Evolutionary conservation across 768 basidiomycete species (phyloP).

Genomic region (Crucibulum laeve): DNA sequence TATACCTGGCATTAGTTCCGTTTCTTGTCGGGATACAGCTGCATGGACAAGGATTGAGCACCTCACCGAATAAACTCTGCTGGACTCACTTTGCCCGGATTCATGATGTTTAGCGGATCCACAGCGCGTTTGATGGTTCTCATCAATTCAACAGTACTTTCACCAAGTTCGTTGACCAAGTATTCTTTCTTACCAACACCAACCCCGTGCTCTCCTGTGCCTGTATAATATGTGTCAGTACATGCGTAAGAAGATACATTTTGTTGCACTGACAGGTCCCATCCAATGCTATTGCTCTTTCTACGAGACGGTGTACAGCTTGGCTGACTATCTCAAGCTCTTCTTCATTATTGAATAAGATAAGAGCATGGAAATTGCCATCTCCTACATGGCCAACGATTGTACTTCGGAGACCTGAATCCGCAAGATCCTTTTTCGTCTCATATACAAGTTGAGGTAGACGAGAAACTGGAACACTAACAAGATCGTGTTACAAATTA

Average conservation of each 20-base stretch:
- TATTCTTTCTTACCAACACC: slow-evolving; percentile 86
- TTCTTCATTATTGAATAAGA: slow-evolving; percentile 55
- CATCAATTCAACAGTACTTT: slow-evolving; percentile 81
- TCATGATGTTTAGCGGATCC: slow-evolving; percentile 79
- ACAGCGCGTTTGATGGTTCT: slow-evolving; percentile 74
- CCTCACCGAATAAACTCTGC: neutral
- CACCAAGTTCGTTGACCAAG: slow-evolving; percentile 78
- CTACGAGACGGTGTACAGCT: slow-evolving; percentile 67
- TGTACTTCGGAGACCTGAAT: slow-evolving; percentile 54
- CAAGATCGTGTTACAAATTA: neutral
- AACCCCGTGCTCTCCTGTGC: slow-evolving; percentile 86
- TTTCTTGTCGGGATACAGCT: neutral
- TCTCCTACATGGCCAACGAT: slow-evolving; percentile 83
- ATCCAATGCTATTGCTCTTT: slow-evolving; percentile 68
- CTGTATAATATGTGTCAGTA: slow-evolving; percentile 27
- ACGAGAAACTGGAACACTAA: slow-evolving; percentile 64
- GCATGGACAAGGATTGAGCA: slow-evolving; percentile 7
- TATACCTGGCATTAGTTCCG: slow-evolving; percentile 28
- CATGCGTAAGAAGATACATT: neutral
- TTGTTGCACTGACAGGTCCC: slow-evolving; percentile 58
- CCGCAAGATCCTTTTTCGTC: slow-evolving; percentile 72
- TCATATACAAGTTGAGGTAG: slow-evolving; percentile 69
- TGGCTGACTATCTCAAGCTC: slow-evolving; percentile 51
- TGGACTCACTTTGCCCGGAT: slow-evolving; percentile 68
- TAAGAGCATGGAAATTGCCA: slow-evolving; percentile 53